Evolutionary conservation across 331 rosid genomes (phyloP).

Genomic region (Malus hybrid): DNA sequence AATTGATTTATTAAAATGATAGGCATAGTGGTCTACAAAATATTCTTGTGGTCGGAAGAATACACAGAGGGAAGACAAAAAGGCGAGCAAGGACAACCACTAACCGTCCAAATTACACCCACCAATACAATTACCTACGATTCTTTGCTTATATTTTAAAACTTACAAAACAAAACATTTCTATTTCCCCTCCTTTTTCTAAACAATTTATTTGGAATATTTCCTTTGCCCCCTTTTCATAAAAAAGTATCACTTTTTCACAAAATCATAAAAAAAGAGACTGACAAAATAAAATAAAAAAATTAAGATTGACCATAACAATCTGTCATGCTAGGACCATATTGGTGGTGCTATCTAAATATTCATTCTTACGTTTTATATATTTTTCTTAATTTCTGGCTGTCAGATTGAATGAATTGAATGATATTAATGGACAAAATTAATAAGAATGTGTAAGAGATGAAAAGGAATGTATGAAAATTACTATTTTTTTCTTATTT

Average conservation of each 20-base stretch:
- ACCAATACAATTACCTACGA: not conserved
- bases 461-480: too few relatives aligned
- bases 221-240: not conserved
- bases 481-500: too few relatives aligned
- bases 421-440: too few relatives aligned
- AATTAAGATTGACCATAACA: not conserved
- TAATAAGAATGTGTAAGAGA: too few relatives aligned
- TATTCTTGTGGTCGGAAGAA: not conserved
- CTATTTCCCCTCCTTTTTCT: not conserved
- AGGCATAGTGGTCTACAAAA: not conserved
- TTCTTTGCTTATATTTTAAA: not conserved
- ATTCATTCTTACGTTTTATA: too few relatives aligned
- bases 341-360: too few relatives aligned
- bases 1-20: not conserved
- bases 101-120: not conserved
- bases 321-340: not conserved
- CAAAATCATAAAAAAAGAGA: too few relatives aligned
- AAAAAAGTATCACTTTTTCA: not conserved
- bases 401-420: too few relatives aligned
- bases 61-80: not conserved
- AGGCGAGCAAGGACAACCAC: not conserved
- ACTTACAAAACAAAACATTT: not conserved
- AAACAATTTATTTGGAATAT: conserved; percentile 2
- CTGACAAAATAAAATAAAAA: not conserved
- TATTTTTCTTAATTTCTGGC: rapidly evolving